Percentiles rank a stretch among this genome's conserved stretches.
Conservation (phyloP, 2,329 filamentous ascomycete genomes). For the Arthroderma sp. region DNA sequence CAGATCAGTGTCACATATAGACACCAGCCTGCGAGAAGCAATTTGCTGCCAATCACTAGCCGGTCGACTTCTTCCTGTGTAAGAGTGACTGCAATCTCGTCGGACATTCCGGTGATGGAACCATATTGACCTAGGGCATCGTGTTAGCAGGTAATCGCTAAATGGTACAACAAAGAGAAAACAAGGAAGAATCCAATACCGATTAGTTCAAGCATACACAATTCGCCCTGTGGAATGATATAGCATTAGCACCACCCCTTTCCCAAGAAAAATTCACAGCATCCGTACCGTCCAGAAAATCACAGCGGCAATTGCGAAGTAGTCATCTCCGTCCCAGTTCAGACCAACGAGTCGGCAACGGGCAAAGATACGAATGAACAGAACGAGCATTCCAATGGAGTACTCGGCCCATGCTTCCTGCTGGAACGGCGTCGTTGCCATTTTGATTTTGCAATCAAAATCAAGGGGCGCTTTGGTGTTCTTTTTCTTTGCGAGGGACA, state of each 20-base stretch:
- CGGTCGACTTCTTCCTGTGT: slow-evolving; percentile 17
- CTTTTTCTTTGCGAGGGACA: too few species aligned
- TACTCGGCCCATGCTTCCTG: slow-evolving; percentile 35
- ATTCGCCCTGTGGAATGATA: slow-evolving; percentile 9
- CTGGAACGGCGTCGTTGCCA: slow-evolving; percentile 26
- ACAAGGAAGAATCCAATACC: slow-evolving; percentile 4
- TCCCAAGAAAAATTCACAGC: background rate
- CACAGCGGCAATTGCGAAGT: slow-evolving; percentile 25
- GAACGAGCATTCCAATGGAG: slow-evolving; percentile 24
- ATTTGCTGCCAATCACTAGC: slow-evolving; percentile 23
- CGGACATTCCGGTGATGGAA: slow-evolving; percentile 26
- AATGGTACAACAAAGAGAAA: too few species aligned
- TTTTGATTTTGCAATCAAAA: background rate
- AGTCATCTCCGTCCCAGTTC: slow-evolving; percentile 32
- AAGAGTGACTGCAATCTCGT: slow-evolving; percentile 20
- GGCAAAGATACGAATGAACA: slow-evolving; percentile 29
- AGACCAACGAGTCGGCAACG: slow-evolving; percentile 28
- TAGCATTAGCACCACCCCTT: background rate
- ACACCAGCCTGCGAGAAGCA: slow-evolving; percentile 27
- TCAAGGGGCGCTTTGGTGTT: too few species aligned
- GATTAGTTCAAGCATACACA: slow-evolving; percentile 14
- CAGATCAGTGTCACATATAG: slow-evolving; percentile 33
- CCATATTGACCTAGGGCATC: slow-evolving; percentile 22
- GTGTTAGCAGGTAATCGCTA: background rate
- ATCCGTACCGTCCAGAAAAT: slow-evolving; percentile 26